These are phyloP conservation scores for Septoria petroselini DNA, from an alignment of 2,329 filamentous ascomycete genomes.

Conservation along the genomic window DNA sequence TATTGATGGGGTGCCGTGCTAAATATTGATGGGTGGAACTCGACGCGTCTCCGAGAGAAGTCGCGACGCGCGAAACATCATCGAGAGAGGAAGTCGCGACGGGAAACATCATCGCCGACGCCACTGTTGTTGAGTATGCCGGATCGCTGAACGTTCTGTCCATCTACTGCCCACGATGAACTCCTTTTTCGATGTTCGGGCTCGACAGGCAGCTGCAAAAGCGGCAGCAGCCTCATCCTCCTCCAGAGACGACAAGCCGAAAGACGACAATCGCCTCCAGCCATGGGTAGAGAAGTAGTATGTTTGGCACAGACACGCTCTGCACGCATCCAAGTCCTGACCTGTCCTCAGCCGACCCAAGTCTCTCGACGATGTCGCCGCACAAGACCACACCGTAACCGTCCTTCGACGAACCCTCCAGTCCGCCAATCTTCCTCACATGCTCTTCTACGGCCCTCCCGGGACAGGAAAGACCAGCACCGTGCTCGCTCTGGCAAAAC, in stretches of 20 bases:
- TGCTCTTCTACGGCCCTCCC: constrained; percentile 98
- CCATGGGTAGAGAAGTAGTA: constrained; percentile 72
- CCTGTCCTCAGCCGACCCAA: constrained; percentile 71
- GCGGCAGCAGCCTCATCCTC: constrained; percentile 63
- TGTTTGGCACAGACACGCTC: constrained; percentile 9
- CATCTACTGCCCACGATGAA: constrained; percentile 57
- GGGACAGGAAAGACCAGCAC: constrained; percentile 98
- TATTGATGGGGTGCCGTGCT: background rate
- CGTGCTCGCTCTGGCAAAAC: constrained; percentile 92
- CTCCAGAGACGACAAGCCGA: constrained; percentile 61
- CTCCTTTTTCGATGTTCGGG: constrained; percentile 94
- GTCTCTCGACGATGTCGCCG: constrained; percentile 88
- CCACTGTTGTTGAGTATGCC: background rate
- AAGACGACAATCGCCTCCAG: constrained; percentile 67
- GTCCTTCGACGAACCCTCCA: constrained; percentile 90
- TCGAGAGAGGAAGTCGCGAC: constrained; percentile 17
- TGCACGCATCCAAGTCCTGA: background rate
- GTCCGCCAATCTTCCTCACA: constrained; percentile 96
- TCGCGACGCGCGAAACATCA: too few relatives aligned
- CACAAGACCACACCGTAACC: constrained; percentile 94
- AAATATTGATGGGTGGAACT: constrained; percentile 3
- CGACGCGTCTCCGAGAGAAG: constrained; percentile 6
- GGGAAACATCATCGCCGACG: constrained; percentile 3
- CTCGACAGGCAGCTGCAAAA: constrained; percentile 68
- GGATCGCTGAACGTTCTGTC: background rate